Evolutionary conservation across 2,329 filamentous ascomycete genomes (phyloP), one percentile per base, ranked within the genome.

Genomic region (Pseudopithomyces maydicus): DNA sequence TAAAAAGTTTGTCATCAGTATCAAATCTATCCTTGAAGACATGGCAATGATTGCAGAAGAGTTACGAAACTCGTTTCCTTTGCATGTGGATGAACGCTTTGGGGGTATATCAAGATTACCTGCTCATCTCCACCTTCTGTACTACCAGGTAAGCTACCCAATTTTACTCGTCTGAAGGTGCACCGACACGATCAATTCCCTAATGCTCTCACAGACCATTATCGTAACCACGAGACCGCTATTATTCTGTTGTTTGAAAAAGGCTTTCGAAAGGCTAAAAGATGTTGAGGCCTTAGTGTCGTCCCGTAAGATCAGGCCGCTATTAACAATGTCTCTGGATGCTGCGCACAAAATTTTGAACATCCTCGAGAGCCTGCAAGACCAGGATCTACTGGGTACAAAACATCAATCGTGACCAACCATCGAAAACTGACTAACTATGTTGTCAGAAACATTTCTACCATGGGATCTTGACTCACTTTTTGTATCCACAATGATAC

Each of bases 401-500:
- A 44, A 10, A 5, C 19, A 15, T 7, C 8, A 22, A 1, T 22
- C 17, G 26, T 17, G 12, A 32, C 14, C 29, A 4, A 6, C n/a
- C 8, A 1, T 2, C 42, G 6, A 17, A 1, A 10, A 52, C 7
- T 56, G 22, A 26, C 20, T 44, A 55, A 36, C 61, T 62, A 41
- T 51, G 17, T 0, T 3, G 3, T 8, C 14, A 82, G 80, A 82
- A 65, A 79, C 76, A 0, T 83, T 83, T 56, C 74, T 83, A 0
- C 79, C 80, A 0, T 81, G 81, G 49, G 80, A 82, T 54, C 72
- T 82, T 0, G 80, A 82, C 41, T 71, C 78, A 0, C 65, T 79
- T 0, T 81, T 80, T 14, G 74, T 79, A 0, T 79, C 80, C 0
- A 77, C 75, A 1, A 70, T 80, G n/a, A 73, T 78, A 11, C 68